Percentiles rank a stretch among this genome's conserved stretches.
Evolutionary conservation across 148 eudicot species (phyloP).

Genomic region (Camellia granthamiana): DNA sequence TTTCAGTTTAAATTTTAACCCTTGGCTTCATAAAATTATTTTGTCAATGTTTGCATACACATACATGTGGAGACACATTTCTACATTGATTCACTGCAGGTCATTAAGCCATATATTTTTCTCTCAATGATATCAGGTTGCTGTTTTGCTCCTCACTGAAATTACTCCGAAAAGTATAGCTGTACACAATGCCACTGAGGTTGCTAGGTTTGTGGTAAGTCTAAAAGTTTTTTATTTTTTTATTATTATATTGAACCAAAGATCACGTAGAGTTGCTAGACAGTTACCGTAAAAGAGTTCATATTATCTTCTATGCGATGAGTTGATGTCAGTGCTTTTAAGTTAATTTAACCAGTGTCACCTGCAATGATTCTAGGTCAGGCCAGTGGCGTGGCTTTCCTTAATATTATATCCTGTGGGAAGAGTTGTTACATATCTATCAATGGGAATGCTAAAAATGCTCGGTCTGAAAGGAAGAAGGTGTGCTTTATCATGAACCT

Average conservation of each 20-base stretch:
- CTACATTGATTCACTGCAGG: slow-evolving; percentile 5
- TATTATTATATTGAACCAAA: background rate
- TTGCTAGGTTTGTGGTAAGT: slow-evolving; percentile 97
- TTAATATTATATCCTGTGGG: slow-evolving; percentile 91
- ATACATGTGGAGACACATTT: slow-evolving; percentile 6
- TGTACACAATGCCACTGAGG: slow-evolving; percentile 97
- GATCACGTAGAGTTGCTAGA: background rate
- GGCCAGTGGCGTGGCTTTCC: slow-evolving; percentile 99
- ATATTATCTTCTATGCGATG: background rate
- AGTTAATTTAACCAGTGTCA: slow-evolving; percentile 5
- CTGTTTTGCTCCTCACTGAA: slow-evolving; percentile 94
- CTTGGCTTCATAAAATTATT: background rate
- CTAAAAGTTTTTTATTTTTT: slow-evolving; percentile 3
- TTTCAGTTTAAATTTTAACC: background rate
- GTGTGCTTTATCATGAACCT: slow-evolving; percentile 35
- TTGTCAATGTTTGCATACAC: background rate
- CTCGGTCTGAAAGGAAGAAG: slow-evolving; percentile 93
- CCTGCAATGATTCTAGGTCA: slow-evolving; percentile 62
- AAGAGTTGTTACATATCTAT: slow-evolving; percentile 84
- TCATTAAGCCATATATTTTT: slow-evolving; percentile 2
- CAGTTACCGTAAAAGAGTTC: background rate
- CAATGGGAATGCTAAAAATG: slow-evolving; percentile 93
- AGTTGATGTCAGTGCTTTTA: background rate
- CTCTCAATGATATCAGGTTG: slow-evolving; percentile 56
- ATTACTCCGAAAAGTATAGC: slow-evolving; percentile 99